Base-by-base conservation (phyloP, 345 rosid genomes). In the Pelargonium nanum region DNA sequence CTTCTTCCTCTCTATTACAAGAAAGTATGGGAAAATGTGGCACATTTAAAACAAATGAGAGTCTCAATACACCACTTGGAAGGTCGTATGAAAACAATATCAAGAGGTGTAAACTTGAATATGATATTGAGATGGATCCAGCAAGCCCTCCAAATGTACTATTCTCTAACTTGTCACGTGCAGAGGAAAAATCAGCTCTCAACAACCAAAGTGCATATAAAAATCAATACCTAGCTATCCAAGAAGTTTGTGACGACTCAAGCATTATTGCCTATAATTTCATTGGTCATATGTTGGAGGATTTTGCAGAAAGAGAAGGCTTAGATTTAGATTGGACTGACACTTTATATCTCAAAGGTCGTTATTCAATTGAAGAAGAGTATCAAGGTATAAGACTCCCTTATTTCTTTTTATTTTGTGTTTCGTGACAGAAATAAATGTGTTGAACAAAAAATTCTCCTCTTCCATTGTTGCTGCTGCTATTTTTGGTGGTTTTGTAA, bases 191-290 rank as follows among this genome's bases (percentile, higher is more conserved):
- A 28, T 48, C 53, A 26, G 51, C 30, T 45, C 60, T 65, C 45
- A 55, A 51, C 68, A 58, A 74, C 57, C 63, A 75, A 65, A 70
- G 60, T 34, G 62, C 57, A 19, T 4, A 2, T 32, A 58, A 55
- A 59, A 89, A 87, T 69, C 76, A 67, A 25, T 89, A 89, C 65
- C 82, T 92, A 12, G 64, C 78, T 20, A 61, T 92, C 70, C 98
- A 92, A 77, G 96, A 84, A 56, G 76, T 78, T 22, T 82, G 83
- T 75, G 96, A 89, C 19, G 85, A 78, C 54, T 70, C 88, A 4
- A 82, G 95, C 67, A 53, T 89, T 73, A 76, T 82, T 72, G 85
- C 87, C 19, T 81, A 85, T 77, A 72, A 85, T 67, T 73, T 92
- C 16, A 73, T 89, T 53, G 94, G 93, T 69, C 53, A 24, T 52